These are phyloP conservation scores for Aphanomyces cochlioides DNA, from an alignment of 352 stramenopile genomes.

Conservation along the genomic window DNA sequence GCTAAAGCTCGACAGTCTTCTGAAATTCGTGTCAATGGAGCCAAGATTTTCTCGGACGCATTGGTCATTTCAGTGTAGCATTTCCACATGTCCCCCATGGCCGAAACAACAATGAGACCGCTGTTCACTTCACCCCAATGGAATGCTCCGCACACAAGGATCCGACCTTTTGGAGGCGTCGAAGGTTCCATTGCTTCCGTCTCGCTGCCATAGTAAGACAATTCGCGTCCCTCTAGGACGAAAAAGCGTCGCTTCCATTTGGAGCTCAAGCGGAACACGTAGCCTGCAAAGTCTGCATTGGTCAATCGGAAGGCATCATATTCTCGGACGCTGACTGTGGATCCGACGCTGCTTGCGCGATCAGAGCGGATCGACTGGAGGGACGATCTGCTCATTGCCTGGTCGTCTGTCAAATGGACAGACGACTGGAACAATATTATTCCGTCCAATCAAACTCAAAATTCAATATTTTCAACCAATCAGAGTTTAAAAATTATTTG, in stretches of 20 bases:
- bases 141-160: constrained; percentile 12
- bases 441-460: too few relatives aligned
- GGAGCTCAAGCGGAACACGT: constrained; percentile 34
- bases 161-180: constrained; percentile 16
- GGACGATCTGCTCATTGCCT: too few relatives aligned
- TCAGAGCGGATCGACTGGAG: neutral
- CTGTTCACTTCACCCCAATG: constrained; percentile 27
- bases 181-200: constrained; percentile 17
- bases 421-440: too few relatives aligned
- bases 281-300: constrained; percentile 29
- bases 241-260: constrained; percentile 68
- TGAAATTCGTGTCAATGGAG: constrained; percentile 7
- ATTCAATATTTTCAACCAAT: too few relatives aligned
- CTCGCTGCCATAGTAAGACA: constrained; percentile 48
- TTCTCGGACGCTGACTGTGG: neutral
- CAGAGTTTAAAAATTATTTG: too few relatives aligned
- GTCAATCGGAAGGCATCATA: constrained; percentile 13
- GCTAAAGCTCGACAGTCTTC: constrained; percentile 24
- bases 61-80: constrained; percentile 31
- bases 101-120: constrained; percentile 20
- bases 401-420: too few relatives aligned
- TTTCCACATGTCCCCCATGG: constrained; percentile 25
- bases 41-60: constrained; percentile 21
- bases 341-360: constrained; percentile 1
- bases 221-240: constrained; percentile 48